phyloP scores from a whole-genome alignment of 164 flowering plant species.

The Paratinospora sagittata region DNA sequence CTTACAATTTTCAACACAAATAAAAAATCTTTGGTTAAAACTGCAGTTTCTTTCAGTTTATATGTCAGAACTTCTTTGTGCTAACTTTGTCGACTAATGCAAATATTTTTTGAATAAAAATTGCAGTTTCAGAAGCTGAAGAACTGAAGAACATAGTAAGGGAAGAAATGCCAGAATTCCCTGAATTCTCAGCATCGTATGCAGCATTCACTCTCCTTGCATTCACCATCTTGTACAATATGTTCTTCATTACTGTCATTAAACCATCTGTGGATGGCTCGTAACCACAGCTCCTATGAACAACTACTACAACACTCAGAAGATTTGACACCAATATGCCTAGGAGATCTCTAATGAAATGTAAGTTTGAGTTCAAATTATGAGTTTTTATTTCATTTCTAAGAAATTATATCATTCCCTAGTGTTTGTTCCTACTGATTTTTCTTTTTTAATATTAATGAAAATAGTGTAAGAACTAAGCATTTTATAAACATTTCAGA shows the following conservation, averaged over 20 bases:
- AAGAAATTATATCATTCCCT: neutral
- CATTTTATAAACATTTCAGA: neutral
- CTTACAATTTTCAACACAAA: too few relatives aligned
- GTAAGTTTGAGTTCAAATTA: too few relatives aligned
- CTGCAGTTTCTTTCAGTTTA: too few relatives aligned
- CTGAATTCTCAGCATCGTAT: constrained; percentile 41
- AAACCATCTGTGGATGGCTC: constrained; percentile 58
- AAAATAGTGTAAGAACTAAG: neutral
- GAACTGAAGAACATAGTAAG: constrained; percentile 8
- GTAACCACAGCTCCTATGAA: neutral
- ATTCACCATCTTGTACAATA: constrained; percentile 53
- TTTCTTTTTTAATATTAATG: neutral
- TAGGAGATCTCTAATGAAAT: neutral
- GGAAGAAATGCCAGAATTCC: constrained; percentile 33
- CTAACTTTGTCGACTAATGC: neutral
- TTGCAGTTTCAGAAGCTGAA: constrained; percentile 33
- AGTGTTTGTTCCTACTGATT: neutral
- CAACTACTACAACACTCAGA: neutral
- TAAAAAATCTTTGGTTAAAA: too few relatives aligned
- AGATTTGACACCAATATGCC: too few relatives aligned
- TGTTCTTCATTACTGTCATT: constrained; percentile 42
- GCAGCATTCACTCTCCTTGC: constrained; percentile 32
- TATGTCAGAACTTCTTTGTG: too few relatives aligned
- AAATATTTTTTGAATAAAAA: constrained; percentile 9
- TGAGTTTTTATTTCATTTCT: neutral